Conservation (phyloP, 2,329 filamentous ascomycete genomes). For the Epichloe sp. region DNA sequence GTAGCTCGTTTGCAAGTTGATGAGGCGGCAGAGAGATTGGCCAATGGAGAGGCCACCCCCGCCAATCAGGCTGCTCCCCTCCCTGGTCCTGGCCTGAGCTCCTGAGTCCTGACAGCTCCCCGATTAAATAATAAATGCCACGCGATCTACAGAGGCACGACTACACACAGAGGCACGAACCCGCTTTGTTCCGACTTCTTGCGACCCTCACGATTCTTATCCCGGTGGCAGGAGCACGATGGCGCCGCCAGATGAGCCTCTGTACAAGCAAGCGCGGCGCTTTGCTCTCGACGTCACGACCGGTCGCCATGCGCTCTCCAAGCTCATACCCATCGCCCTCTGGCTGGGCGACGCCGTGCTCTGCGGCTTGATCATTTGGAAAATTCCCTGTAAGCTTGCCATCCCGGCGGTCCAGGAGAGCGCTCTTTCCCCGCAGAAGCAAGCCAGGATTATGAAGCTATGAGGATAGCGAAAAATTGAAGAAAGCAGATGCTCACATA, state of each 20-base stretch:
- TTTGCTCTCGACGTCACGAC: constrained; percentile 30
- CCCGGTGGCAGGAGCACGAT: constrained; percentile 10
- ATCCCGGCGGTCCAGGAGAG: too few species aligned
- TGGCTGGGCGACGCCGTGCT: constrained; percentile 58
- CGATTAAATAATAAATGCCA: not conserved
- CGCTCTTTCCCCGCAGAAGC: too few species aligned
- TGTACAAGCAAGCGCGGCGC: constrained; percentile 15
- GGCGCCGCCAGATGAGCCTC: constrained; percentile 14
- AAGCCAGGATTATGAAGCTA: not conserved
- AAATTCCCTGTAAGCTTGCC: constrained; percentile 58
- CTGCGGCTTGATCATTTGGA: constrained; percentile 64
- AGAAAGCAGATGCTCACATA: not conserved
- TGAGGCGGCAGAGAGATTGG: too few species aligned
- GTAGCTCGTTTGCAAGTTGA: too few species aligned
- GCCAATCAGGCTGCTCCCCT: too few species aligned
- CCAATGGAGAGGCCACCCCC: too few species aligned
- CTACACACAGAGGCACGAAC: not conserved
- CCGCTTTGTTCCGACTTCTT: not conserved
- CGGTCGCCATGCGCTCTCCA: constrained; percentile 36
- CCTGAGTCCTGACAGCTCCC: not conserved
- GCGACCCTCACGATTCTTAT: not conserved
- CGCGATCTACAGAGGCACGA: not conserved
- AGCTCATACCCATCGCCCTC: constrained; percentile 44
- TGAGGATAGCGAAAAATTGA: not conserved
- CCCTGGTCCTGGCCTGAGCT: too few species aligned